Conservation (phyloP, 495 filamentous ascomycete genomes). For the Podospora pseudopauciseta region DNA sequence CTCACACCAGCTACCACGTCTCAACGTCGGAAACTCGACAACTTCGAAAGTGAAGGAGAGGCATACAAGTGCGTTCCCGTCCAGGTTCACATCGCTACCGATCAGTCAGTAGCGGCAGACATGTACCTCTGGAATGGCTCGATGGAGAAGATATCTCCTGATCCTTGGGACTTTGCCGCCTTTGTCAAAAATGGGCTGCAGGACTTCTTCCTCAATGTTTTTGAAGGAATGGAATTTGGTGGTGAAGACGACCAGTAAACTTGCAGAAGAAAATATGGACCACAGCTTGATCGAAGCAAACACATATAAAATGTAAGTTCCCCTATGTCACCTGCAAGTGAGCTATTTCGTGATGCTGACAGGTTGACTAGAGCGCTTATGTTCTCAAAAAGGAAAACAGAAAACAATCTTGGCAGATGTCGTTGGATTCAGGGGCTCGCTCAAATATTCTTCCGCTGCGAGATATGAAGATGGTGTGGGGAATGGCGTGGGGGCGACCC, state of each 20-base stretch:
- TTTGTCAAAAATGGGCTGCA: neutral
- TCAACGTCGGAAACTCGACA: neutral
- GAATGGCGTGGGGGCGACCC: neutral
- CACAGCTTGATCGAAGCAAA: neutral
- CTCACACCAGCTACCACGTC: neutral
- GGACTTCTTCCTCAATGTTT: neutral
- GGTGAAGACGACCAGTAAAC: neutral
- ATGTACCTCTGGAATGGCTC: conserved; percentile 3
- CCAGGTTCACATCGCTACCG: neutral
- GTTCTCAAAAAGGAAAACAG: neutral
- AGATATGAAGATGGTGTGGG: neutral
- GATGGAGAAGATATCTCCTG: neutral
- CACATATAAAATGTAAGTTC: neutral
- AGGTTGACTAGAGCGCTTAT: neutral
- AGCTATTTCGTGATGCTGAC: neutral
- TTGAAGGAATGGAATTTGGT: neutral
- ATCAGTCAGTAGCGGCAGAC: neutral
- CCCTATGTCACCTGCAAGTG: neutral
- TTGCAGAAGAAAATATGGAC: neutral
- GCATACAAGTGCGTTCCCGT: neutral
- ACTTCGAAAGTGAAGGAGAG: neutral
- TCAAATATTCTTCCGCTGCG: neutral
- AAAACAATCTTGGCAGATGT: neutral
- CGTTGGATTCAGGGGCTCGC: neutral
- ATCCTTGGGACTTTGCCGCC: neutral